Conservation (phyloP, 148 eudicot genomes). For the Rhododendron griersonianum region DNA sequence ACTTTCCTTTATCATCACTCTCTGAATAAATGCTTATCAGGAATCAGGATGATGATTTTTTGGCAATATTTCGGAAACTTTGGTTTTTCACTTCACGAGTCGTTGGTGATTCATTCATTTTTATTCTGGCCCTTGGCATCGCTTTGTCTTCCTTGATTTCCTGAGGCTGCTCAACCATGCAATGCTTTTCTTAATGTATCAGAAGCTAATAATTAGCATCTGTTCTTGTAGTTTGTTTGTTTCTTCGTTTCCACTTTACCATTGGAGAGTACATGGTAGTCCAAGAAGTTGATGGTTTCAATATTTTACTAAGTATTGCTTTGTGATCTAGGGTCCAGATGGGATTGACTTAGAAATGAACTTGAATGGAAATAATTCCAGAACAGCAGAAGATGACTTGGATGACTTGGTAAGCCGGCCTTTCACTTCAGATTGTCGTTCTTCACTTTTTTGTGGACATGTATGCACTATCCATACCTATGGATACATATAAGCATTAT, state of each 20-base stretch:
- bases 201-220: not conserved
- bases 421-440: not conserved
- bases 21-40: not conserved
- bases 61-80: not conserved
- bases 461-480: not conserved
- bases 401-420: slow-evolving; percentile 62
- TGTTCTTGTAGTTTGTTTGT: not conserved
- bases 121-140: not conserved
- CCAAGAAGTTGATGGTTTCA: not conserved
- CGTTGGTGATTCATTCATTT: not conserved
- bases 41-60: not conserved
- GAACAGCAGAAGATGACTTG: slow-evolving; percentile 52
- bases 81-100: not conserved
- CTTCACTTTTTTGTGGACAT: not conserved
- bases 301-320: not conserved
- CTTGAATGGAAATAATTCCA: slow-evolving; percentile 53
- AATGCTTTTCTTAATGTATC: not conserved
- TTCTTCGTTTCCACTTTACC: not conserved
- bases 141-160: slow-evolving; percentile 4
- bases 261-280: not conserved
- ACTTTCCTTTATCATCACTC: not conserved
- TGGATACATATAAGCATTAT: not conserved
- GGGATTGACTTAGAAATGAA: slow-evolving; percentile 90
- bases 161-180: not conserved
- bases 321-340: slow-evolving; percentile 68